Evolutionary conservation across 768 basidiomycete genomes (phyloP), one percentile per base, ranked within the genome.

Genomic region (Hypholoma sublateritium): DNA sequence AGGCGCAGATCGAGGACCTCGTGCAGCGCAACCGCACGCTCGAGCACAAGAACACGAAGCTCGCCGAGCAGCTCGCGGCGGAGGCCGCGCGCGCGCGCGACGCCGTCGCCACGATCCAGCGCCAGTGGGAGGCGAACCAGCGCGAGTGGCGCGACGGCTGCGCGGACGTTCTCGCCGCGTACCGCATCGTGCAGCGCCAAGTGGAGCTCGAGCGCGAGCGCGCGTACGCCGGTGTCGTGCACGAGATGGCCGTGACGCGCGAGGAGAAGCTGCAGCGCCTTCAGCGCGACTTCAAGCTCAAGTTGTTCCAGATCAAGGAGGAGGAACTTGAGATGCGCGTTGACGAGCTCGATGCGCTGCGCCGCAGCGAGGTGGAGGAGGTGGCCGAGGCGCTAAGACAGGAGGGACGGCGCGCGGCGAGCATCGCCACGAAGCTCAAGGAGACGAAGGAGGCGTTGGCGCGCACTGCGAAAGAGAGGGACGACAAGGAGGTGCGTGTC

Each of bases 1-100:
- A 84, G 57, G 70, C 77, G 2, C 88, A 91, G 67, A 89, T 92
- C 49, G 80, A 86, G 48, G 87, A 91, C 42, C 81, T 92, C 51
- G 86, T 89, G 2, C 81, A 87, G 60, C 78, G 84, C 59, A 87
- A 82, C 64, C 83, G 83, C 22, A 81, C 80, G 0, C 78, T 89
- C 51, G 87, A 89, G 55, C 80, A 85, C 58, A 79, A 79, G 4
- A 78, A 80, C 69, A 80, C 80, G 62, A 82, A 79, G 43, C 78
- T 89, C 35, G 65, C 71, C 14, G 79, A 80, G 21, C 80, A 84
- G 41, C 62, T 85, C 28, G 61, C 70, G 2, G 64, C 64, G 24
- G 84, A 84, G 62, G 67, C 72, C 48, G 66, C 68, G 17, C 78
- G 79, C 54, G 69, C 73, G 46, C 78, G 76, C 45, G 71, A 75